These are phyloP conservation scores for Fusarium acutatum DNA, from an alignment of 2,329 filamentous ascomycete species.

Conservation along the genomic window DNA sequence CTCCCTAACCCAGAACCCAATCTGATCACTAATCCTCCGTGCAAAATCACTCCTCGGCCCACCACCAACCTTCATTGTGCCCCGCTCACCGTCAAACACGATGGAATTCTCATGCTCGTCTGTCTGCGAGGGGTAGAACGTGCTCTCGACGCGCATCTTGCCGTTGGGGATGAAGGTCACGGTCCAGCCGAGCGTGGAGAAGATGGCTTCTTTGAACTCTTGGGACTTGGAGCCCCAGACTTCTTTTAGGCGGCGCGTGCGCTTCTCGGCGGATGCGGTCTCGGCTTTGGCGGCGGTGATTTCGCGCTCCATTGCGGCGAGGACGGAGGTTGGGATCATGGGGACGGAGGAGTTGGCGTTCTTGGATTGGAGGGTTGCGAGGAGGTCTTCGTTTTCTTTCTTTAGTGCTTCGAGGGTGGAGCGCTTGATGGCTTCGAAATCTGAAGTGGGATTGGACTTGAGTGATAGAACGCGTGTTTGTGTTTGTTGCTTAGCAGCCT, in stretches of 20 bases:
- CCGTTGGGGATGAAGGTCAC: slow-evolving; percentile 97
- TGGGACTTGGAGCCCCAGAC: slow-evolving; percentile 91
- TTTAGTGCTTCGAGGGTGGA: slow-evolving; percentile 79
- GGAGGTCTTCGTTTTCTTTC: slow-evolving; percentile 84
- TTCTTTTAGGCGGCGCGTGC: slow-evolving; percentile 84
- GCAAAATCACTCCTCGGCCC: slow-evolving; percentile 90
- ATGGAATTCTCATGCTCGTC: slow-evolving; percentile 78
- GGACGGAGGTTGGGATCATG: slow-evolving; percentile 78
- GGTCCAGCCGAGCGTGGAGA: slow-evolving; percentile 91
- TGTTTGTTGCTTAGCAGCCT: slow-evolving; percentile 69
- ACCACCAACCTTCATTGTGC: slow-evolving; percentile 97
- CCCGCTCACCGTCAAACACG: slow-evolving; percentile 91
- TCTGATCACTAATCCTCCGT: slow-evolving; percentile 81
- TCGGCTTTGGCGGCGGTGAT: slow-evolving; percentile 76
- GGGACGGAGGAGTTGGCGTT: slow-evolving; percentile 57
- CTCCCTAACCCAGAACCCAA: slow-evolving; percentile 95
- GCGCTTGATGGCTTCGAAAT: slow-evolving; percentile 84
- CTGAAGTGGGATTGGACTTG: slow-evolving; percentile 89
- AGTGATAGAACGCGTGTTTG: slow-evolving; percentile 86
- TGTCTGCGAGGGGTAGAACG: slow-evolving; percentile 76
- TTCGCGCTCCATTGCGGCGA: slow-evolving; percentile 79
- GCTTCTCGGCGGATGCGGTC: slow-evolving; percentile 80
- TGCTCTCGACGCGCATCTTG: slow-evolving; percentile 88
- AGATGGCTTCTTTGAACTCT: slow-evolving; percentile 96
- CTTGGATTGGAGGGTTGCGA: slow-evolving; percentile 71